Evolutionary conservation across 192 early-diverging fungal species (phyloP).

Genomic region (Jimgerdemannia flammicorona): DNA sequence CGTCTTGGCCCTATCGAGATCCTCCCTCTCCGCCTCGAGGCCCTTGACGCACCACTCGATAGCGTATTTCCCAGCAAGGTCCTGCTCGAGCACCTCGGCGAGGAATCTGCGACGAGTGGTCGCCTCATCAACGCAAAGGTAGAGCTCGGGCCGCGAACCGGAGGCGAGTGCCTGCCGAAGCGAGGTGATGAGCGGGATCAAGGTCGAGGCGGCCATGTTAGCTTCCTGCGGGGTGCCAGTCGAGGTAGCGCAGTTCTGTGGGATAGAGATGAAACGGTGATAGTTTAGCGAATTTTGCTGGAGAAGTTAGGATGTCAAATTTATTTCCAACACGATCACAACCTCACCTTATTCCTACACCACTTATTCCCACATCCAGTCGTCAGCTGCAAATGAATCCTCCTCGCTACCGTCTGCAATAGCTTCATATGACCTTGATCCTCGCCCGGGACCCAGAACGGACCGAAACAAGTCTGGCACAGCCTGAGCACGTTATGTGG

Average conservation of each 20-base stretch:
- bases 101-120: conserved; percentile 44
- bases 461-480: conserved; percentile 78
- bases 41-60: conserved; percentile 71
- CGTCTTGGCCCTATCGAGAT: conserved; percentile 40
- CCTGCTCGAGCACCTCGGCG: conserved; percentile 32
- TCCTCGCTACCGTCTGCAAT: conserved; percentile 61
- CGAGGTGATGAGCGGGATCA: conserved; percentile 48
- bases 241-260: conserved; percentile 39
- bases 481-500: conserved; percentile 54
- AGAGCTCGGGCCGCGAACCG: conserved; percentile 25
- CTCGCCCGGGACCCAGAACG: conserved; percentile 71
- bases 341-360: conserved; percentile 61
- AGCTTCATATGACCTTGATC: conserved; percentile 77
- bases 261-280: conserved; percentile 1
- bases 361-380: conserved; percentile 64
- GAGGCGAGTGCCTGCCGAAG: conserved; percentile 29
- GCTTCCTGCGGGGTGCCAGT: conserved; percentile 46
- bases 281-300: background rate
- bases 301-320: background rate
- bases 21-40: conserved; percentile 47
- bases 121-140: conserved; percentile 64
- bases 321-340: background rate
- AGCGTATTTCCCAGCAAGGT: conserved; percentile 26
- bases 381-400: conserved; percentile 76
- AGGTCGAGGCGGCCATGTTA: conserved; percentile 54